phyloP scores from a whole-genome alignment of 2,329 filamentous ascomycete genomes.

The Ophiosphaerella herpotricha region DNA sequence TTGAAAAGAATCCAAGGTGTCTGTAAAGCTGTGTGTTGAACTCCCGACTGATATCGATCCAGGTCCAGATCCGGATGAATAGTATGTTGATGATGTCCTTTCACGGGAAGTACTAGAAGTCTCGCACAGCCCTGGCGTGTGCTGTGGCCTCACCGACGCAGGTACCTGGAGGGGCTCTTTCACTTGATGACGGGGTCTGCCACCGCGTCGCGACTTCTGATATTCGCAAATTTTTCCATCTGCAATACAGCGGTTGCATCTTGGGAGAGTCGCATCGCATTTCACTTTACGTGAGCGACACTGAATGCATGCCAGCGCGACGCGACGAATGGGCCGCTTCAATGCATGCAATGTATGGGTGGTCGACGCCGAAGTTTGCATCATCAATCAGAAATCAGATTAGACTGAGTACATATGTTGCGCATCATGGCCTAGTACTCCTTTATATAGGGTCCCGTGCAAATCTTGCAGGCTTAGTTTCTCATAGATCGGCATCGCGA shows the following conservation, averaged over 20 bases:
- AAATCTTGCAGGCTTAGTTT: neutral
- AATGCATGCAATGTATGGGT: neutral
- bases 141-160: neutral
- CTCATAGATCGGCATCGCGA: neutral
- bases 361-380: neutral
- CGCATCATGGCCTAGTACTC: neutral
- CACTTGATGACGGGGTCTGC: slow-evolving; percentile 13
- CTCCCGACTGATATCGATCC: slow-evolving; percentile 7
- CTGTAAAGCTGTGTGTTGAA: slow-evolving; percentile 15
- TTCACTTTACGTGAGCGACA: slow-evolving; percentile 23
- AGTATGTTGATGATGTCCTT: neutral
- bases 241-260: slow-evolving; percentile 15
- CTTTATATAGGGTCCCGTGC: neutral
- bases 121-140: no score
- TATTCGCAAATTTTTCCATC: slow-evolving; percentile 24
- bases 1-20: slow-evolving; percentile 7
- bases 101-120: no score
- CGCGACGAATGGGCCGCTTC: slow-evolving; percentile 14
- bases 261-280: slow-evolving; percentile 19
- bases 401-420: neutral
- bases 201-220: slow-evolving; percentile 22
- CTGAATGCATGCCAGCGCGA: slow-evolving; percentile 25
- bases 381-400: neutral
- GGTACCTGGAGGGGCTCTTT: neutral
- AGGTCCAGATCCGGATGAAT: neutral